Evolutionary conservation across 2,329 filamentous ascomycete species (phyloP).

Genomic region (Fusarium transvaalense): DNA sequence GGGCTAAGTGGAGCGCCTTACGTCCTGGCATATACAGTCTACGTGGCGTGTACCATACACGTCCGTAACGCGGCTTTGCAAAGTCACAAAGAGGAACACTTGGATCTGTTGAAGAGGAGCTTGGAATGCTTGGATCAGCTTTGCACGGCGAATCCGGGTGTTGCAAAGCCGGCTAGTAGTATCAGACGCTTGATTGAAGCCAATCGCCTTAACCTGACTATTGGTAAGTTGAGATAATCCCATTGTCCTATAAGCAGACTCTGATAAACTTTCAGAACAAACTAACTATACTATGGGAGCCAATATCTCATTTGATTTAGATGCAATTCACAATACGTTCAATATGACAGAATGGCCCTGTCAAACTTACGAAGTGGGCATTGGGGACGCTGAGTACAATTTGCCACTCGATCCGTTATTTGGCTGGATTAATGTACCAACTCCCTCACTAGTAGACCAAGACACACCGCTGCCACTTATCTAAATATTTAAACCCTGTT

Average conservation of each 20-base stretch:
- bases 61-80: constrained; percentile 15
- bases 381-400: background rate
- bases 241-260: fast-evolving
- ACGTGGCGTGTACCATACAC: constrained; percentile 20
- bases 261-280: background rate
- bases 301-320: background rate
- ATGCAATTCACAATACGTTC: background rate
- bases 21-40: constrained; percentile 11
- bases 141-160: constrained; percentile 8
- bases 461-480: fast-evolving
- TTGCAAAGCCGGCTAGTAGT: constrained; percentile 2
- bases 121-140: constrained; percentile 13
- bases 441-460: background rate
- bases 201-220: background rate
- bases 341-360: background rate
- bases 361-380: background rate
- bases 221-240: background rate
- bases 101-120: background rate
- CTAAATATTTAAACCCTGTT: no score
- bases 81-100: background rate
- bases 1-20: constrained; percentile 12
- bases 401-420: constrained; percentile 12
- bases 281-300: fast-evolving
- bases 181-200: constrained; percentile 7
- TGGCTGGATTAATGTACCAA: constrained; percentile 19